Evolutionary conservation across 768 basidiomycete species (phyloP).

Genomic region (Suillus plorans): DNA sequence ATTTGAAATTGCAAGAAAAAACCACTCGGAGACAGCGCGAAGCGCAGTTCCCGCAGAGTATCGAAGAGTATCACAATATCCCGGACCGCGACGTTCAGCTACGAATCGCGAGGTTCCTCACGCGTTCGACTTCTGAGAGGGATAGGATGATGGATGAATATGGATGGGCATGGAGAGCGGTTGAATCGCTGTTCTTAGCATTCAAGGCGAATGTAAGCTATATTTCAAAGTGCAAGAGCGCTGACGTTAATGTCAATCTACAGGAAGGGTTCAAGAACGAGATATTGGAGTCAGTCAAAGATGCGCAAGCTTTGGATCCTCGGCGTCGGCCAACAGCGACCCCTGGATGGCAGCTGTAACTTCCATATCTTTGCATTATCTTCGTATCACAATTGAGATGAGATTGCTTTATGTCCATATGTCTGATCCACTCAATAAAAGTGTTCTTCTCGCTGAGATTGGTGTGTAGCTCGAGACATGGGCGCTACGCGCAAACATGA

Average conservation of each 20-base stretch:
- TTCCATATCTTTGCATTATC: neutral
- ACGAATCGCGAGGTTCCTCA: constrained; percentile 51
- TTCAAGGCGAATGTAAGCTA: constrained; percentile 44
- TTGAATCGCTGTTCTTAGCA: constrained; percentile 39
- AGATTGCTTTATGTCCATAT: neutral
- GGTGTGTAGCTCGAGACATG: neutral
- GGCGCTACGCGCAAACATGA: neutral
- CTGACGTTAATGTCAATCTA: neutral
- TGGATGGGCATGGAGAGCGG: constrained; percentile 52
- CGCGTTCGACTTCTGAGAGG: constrained; percentile 24
- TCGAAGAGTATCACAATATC: constrained; percentile 30
- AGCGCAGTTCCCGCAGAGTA: constrained; percentile 32
- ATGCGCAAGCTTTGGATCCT: constrained; percentile 22
- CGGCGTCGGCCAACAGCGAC: constrained; percentile 12
- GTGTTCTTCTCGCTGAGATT: neutral
- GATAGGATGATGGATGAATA: constrained; percentile 51
- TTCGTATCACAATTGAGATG: neutral
- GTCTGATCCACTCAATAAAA: neutral
- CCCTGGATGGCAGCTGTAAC: neutral
- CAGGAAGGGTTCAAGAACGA: constrained; percentile 24
- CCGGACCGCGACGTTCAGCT: constrained; percentile 42
- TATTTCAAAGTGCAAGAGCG: neutral
- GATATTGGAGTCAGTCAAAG: constrained; percentile 16
- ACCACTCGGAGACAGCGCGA: constrained; percentile 26
- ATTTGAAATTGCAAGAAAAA: constrained; percentile 20